phyloP scores from a whole-genome alignment of 352 stramenopile species.

The Pythium volutum region DNA sequence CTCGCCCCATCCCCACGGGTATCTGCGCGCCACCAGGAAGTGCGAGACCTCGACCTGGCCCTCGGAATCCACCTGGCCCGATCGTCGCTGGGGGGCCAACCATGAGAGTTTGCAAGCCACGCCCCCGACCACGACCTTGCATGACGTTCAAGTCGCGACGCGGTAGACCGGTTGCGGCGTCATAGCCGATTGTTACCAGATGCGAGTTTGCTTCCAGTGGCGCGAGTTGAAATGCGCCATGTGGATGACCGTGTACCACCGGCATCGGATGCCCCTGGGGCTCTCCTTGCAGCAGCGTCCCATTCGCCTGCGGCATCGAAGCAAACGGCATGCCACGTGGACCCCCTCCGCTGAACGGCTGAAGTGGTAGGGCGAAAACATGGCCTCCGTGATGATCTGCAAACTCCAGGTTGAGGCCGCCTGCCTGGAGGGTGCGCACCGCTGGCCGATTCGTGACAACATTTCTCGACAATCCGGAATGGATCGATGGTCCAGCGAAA shows the following conservation, averaged over 20 bases:
- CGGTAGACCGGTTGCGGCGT: background rate
- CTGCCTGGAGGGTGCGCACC: conserved; percentile 15
- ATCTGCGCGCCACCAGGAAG: background rate
- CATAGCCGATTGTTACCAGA: background rate
- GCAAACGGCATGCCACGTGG: conserved; percentile 5
- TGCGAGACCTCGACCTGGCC: background rate
- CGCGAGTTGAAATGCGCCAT: conserved; percentile 12
- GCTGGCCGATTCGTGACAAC: conserved; percentile 18
- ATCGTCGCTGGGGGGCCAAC: conserved; percentile 1
- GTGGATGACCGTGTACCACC: background rate
- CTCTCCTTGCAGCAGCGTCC: background rate
- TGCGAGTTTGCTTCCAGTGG: conserved; percentile 7
- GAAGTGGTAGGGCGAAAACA: conserved; percentile 8
- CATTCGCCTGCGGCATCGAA: conserved; percentile 12
- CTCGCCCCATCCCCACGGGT: conserved; percentile 9
- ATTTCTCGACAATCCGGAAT: conserved; percentile 16
- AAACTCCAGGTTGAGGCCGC: conserved; percentile 17
- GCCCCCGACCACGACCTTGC: background rate
- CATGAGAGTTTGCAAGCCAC: conserved; percentile 2
- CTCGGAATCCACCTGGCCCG: conserved; percentile 7
- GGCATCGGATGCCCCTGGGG: conserved; percentile 1
- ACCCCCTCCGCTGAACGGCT: background rate
- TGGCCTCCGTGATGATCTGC: conserved; percentile 6
- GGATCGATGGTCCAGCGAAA: background rate
- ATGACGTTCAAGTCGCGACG: conserved; percentile 1